phyloP scores from a whole-genome alignment of 2,329 filamentous ascomycete species.

The Colletotrichum plurivorum region DNA sequence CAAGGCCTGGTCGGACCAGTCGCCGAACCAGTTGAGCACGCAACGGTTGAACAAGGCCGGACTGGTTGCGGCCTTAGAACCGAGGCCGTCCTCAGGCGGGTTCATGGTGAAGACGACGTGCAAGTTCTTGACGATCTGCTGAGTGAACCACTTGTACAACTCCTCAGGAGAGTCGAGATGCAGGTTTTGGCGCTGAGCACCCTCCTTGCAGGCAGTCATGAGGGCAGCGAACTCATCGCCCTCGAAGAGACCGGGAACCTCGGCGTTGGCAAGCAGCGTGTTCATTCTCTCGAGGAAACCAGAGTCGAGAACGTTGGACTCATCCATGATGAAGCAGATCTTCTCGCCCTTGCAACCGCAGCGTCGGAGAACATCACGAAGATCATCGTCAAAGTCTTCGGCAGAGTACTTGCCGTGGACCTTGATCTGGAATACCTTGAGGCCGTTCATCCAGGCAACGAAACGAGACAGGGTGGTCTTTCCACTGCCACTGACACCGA shows the following conservation, averaged over 20 bases:
- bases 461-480: conserved; percentile 99
- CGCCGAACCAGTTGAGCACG: conserved; percentile 99
- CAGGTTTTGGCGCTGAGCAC: conserved; percentile 93
- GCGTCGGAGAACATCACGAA: conserved; percentile 91
- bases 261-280: conserved; percentile 97
- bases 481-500: conserved; percentile 97
- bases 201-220: conserved; percentile 99
- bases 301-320: conserved; percentile 97
- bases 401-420: conserved; percentile 98
- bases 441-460: conserved; percentile 99
- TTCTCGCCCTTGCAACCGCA: conserved; percentile 99
- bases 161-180: conserved; percentile 98
- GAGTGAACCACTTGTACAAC: conserved; percentile 99
- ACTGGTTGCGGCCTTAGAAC: conserved; percentile 96
- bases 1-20: conserved; percentile 99
- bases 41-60: conserved; percentile 99
- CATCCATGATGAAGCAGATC: conserved; percentile 99
- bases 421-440: conserved; percentile 99
- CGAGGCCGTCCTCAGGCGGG: conserved; percentile 93
- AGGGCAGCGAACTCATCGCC: conserved; percentile 98
- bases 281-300: conserved; percentile 99
- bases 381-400: conserved; percentile 98
- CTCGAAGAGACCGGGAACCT: conserved; percentile 98
- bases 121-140: conserved; percentile 98
- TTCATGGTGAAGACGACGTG: conserved; percentile 99